Percentiles rank a stretch among this genome's conserved stretches.
Conservation (phyloP, 495 filamentous ascomycete species). For the Tirmania nivea region DNA sequence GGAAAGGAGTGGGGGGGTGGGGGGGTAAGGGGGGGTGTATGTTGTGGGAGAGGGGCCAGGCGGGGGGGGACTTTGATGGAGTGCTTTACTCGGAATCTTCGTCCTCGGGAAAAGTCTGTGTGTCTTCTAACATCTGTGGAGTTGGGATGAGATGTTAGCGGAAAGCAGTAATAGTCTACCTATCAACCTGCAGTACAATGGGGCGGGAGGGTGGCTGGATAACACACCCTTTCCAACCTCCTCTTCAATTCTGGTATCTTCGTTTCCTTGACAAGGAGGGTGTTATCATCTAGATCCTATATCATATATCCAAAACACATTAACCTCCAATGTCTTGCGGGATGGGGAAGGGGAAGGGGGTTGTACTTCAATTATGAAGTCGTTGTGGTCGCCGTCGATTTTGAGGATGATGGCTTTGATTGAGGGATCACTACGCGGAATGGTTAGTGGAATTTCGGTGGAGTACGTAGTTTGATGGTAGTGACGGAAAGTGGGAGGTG, state of each 20-base stretch:
- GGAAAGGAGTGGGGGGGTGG: no score
- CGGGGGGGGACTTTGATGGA: no score
- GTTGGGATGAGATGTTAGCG: no score
- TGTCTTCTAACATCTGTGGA: background rate
- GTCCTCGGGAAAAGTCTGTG: background rate
- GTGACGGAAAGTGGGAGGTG: background rate
- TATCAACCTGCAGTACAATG: no score
- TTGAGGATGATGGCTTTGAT: constrained; percentile 39
- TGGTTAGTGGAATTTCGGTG: background rate
- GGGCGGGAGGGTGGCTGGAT: background rate
- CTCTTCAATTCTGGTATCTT: background rate
- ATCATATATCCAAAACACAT: background rate
- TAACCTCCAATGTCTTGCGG: no score
- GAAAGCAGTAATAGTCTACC: no score
- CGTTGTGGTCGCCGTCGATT: constrained; percentile 33
- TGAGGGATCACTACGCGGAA: constrained; percentile 27
- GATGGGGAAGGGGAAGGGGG: no score
- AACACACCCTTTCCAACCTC: background rate
- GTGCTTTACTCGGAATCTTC: background rate
- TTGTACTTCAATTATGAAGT: constrained; percentile 35
- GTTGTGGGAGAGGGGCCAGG: no score
- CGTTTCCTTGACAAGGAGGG: background rate
- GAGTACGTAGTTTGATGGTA: background rate
- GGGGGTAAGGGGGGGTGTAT: no score
- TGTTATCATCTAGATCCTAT: background rate